Conservation (phyloP, 495 filamentous ascomycete genomes). For the Xylaria scruposa region DNA sequence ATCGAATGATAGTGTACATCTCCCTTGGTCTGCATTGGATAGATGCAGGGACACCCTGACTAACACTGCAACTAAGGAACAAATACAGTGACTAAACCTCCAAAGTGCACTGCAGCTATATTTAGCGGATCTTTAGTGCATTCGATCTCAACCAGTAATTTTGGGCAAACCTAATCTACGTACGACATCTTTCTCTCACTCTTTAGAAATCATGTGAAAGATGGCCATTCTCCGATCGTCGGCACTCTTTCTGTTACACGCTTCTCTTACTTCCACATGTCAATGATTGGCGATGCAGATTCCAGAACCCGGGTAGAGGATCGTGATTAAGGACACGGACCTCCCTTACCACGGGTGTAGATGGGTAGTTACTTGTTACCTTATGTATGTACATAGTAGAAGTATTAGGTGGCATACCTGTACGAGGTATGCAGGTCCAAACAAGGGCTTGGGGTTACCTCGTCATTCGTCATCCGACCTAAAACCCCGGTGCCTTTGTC, state of each 20-base stretch:
- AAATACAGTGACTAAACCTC: not conserved
- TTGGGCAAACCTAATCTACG: not conserved
- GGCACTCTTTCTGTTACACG: not conserved
- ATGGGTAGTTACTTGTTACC: not conserved
- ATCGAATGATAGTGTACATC: not conserved
- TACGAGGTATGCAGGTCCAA: conserved; percentile 28
- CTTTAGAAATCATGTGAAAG: not conserved
- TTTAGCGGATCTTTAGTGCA: conserved; percentile 5
- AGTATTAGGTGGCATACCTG: not conserved
- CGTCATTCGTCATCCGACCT: conserved; percentile 24
- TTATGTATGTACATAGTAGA: too few relatives aligned
- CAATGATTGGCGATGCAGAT: not conserved
- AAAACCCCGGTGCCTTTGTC: conserved; percentile 9
- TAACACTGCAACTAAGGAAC: not conserved
- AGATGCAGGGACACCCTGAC: conserved; percentile 22
- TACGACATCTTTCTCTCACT: not conserved
- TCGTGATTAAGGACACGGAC: conserved; percentile 19
- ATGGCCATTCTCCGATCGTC: not conserved
- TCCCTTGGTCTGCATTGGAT: not conserved
- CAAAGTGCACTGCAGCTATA: not conserved
- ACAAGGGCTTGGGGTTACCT: conserved; percentile 12
- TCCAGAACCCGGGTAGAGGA: conserved; percentile 14
- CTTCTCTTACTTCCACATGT: not conserved
- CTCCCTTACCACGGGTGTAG: not conserved
- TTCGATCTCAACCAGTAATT: not conserved